Evolutionary conservation across 306 rosid genomes (phyloP), one percentile per base, ranked within the genome.

Genomic region (Dryas octopetala): DNA sequence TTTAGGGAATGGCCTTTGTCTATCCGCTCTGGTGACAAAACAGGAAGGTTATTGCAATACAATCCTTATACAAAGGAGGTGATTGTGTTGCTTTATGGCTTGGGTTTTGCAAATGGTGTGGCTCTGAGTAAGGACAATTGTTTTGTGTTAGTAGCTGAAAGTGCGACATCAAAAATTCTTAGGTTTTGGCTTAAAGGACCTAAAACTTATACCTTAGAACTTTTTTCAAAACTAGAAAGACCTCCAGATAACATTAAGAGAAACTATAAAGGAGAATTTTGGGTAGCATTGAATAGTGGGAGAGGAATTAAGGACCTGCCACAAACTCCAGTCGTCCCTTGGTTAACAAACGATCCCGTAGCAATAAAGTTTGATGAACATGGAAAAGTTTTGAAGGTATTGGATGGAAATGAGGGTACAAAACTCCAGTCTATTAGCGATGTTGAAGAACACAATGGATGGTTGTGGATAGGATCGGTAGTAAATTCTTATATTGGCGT

Each of bases 51-150:
- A 32, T 23, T 88, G 54, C 80, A 78, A 55, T 91, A 85, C 55
- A 89, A 88, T 28, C 88, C 88, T 1, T 49, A 8, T 0, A 86
- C 83, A 26, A 71, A 84, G 63, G 32, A 70, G 41, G 88, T 83
- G 15, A 76, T 81, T 1, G 88, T 91, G 3, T 55, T 88, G 67
- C 71, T 80, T 38, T 51, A 62, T 4, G 86, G 76, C 32, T 73
- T 91, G 26, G 89, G 85, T 44, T 85, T 88, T 68, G 83, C 96
- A 1, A 86, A 91, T 26, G 93, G 96, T 4, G 85, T 91, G 58
- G 96, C 91, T 17, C 80, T 87, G n/a, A 91, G 86, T 80, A 60
- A 76, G 15, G 86, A 88, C 80, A 77, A 11, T 0, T 83, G 91
- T 0, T 88, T 86, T 66, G 76, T 91, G 50, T 68, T 88, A 6